These are phyloP conservation scores for Colletotrichum cereale DNA, from an alignment of 2,329 filamentous ascomycete species.

Conservation along the genomic window DNA sequence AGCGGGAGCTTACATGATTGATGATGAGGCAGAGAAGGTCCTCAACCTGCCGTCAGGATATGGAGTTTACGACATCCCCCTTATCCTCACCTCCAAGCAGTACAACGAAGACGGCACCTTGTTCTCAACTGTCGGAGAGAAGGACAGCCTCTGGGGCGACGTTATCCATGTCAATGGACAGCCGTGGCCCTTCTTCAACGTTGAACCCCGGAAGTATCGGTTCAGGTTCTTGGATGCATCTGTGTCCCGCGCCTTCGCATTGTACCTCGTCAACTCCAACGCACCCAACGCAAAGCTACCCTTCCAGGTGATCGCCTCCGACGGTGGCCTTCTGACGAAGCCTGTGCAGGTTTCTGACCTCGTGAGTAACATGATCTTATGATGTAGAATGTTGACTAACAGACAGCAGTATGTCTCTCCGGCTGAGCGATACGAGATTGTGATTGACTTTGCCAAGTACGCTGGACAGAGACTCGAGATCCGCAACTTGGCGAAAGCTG, in stretches of 20 bases:
- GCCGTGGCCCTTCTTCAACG: slow-evolving; percentile 68
- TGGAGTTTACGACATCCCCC: slow-evolving; percentile 65
- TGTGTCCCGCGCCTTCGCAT: slow-evolving; percentile 59
- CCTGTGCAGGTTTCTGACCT: slow-evolving; percentile 58
- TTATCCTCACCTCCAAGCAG: slow-evolving; percentile 62
- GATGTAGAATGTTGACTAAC: slow-evolving; percentile 27
- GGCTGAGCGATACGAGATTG: slow-evolving; percentile 69
- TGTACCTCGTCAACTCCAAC: slow-evolving; percentile 58
- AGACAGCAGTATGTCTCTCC: slow-evolving; percentile 56
- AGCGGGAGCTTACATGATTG: slow-evolving; percentile 67
- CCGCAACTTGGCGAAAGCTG: slow-evolving; percentile 47
- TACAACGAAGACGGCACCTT: slow-evolving; percentile 65
- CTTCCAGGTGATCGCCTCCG: slow-evolving; percentile 67
- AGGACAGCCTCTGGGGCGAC: slow-evolving; percentile 66
- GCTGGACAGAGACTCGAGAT: slow-evolving; percentile 62
- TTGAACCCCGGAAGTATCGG: slow-evolving; percentile 72
- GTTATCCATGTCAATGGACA: slow-evolving; percentile 69
- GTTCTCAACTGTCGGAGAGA: slow-evolving; percentile 58
- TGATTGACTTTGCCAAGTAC: slow-evolving; percentile 66
- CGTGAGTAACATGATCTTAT: slow-evolving; percentile 26
- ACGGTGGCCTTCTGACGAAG: slow-evolving; percentile 62
- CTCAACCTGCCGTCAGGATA: slow-evolving; percentile 62
- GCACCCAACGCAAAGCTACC: slow-evolving; percentile 48
- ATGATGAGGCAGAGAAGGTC: slow-evolving; percentile 60
- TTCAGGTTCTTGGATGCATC: slow-evolving; percentile 65